phyloP scores from a whole-genome alignment of 805 yeast species.

The Lachancea mirantina region DNA sequence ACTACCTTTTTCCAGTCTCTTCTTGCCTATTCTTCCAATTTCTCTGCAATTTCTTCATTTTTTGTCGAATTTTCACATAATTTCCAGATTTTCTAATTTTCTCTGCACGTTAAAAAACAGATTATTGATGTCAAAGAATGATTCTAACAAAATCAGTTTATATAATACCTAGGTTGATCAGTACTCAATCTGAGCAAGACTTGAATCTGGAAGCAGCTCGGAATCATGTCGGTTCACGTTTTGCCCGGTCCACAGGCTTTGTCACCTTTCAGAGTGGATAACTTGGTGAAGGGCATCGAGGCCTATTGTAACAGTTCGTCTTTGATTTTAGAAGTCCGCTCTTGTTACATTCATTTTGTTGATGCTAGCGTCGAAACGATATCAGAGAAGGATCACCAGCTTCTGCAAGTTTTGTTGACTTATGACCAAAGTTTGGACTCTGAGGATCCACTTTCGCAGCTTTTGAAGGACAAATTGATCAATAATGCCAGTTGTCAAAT shows the following conservation, averaged over 20 bases:
- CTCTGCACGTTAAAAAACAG: no score
- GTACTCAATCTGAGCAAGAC: no score
- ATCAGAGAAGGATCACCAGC: slow-evolving; percentile 36
- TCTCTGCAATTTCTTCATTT: no score
- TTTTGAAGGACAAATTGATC: slow-evolving; percentile 24
- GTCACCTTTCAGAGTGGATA: slow-evolving; percentile 77
- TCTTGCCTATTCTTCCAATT: no score
- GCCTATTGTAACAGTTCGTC: slow-evolving; percentile 54
- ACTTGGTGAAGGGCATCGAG: slow-evolving; percentile 65
- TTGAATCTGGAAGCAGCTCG: no score
- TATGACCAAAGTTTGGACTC: slow-evolving; percentile 65
- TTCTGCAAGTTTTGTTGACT: slow-evolving; percentile 56
- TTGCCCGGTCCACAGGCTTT: slow-evolving; percentile 88
- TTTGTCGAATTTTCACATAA: no score
- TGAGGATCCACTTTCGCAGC: slow-evolving; percentile 33
- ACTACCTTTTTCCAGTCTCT: no score
- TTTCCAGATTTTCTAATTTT: no score
- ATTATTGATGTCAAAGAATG: no score
- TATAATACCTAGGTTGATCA: no score
- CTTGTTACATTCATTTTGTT: slow-evolving; percentile 77
- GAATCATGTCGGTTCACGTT: slow-evolving; percentile 38
- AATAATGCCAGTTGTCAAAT: slow-evolving; percentile 21
- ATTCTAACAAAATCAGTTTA: no score
- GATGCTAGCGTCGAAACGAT: slow-evolving; percentile 40
- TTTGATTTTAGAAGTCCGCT: slow-evolving; percentile 60